Evolutionary conservation across 371 early-diverging fungal genomes (phyloP), one percentile per base, ranked within the genome.

Genomic region (Thermomucor indicae-seudaticae): DNA sequence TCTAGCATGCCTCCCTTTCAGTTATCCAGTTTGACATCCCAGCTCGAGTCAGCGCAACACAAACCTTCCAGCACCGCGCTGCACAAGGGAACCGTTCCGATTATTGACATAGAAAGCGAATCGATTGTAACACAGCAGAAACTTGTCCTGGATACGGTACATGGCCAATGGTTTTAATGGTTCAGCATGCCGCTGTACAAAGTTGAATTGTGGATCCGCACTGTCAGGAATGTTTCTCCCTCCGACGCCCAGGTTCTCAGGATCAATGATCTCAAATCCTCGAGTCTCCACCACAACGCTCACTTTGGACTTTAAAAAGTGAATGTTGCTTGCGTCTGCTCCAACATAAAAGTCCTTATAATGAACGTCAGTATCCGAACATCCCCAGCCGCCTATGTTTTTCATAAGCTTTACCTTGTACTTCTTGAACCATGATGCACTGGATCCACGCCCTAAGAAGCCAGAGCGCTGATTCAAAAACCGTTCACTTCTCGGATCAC

Each of bases 41-140:
- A n/a, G n/a, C n/a, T n/a, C n/a, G n/a, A n/a, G n/a, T n/a, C n/a
- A n/a, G n/a, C n/a, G n/a, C n/a, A n/a, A 6, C 37, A 44, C 64
- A 64, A 60, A 69, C 73, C 60, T 66, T 58, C 61, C 63, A 25
- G 67, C 42, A 31, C 67, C 66, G 24, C 67, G 60, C 19, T 53
- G 57, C 5, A 71, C 75, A 19, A 75, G 28, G 20, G 72, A 69
- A 6, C 76, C 76, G 47, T 67, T 67, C 29, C 70, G 67, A 54
- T 88, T 87, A 65, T 95, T 88, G 38, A 96, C 92, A 56, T 86
- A 94, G 60, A 96, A 95, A 1, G 87, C 93, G 75, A 93, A 92
- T 52, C 91, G 91, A 34, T 92, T 88, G 65, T 94, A 96, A 60
- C 95, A 95, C 31, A 95, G 75, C 44, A 96, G 62, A 62, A 93